Evolutionary conservation across 345 rosid genomes (phyloP), one percentile per base, ranked within the genome.

Genomic region (Nasturtium officinale): DNA sequence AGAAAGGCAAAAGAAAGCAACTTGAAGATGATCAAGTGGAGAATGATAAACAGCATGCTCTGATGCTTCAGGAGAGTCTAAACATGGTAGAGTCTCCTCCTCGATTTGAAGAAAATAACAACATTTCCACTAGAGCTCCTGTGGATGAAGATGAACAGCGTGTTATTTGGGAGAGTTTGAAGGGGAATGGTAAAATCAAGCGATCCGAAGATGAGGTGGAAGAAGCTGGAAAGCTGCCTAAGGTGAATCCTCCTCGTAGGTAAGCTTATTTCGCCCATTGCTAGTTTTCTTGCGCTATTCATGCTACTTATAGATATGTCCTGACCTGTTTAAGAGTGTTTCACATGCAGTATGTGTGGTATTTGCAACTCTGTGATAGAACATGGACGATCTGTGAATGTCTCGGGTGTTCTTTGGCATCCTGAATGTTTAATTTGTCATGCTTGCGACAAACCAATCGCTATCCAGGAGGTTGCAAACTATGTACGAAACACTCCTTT

Each of bases 331-430:
- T 23, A 23, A 32, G 53, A 53, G 13, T 75, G 23, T 62, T 59
- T 35, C 35, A 25, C 26, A 23, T 76, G 79, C 54, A 92, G 98
- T 76, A 6, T 81, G 70, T 91, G 97, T 71, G 81, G 85, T 42
- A 86, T 90, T 29, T 94, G 98, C 83, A 55, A 81, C 65, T 72
- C 61, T 9, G 86, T 69, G 29, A 75, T 94, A 16, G 90, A 87
- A 21, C 73, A 73, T 58, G 91, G 85, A 47, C 83, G 79, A 72
- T 91, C 87, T 75, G 79, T 89, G 78, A 84, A 90, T 66, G 79
- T 84, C 77, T 83, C 82, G 84, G 97, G 88, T 38, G 77, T 72
- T 71, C 83, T 57, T 78, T 91, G 87, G 82, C 97, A 94, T 83
- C 92, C 89, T 4, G 77, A 78, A 17, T 94, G 96, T 85, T 83